Percentiles rank a stretch among this genome's conserved stretches.
phyloP scores from a whole-genome alignment of 1,139 yeast genomes.

The Pichia inconspicua region DNA sequence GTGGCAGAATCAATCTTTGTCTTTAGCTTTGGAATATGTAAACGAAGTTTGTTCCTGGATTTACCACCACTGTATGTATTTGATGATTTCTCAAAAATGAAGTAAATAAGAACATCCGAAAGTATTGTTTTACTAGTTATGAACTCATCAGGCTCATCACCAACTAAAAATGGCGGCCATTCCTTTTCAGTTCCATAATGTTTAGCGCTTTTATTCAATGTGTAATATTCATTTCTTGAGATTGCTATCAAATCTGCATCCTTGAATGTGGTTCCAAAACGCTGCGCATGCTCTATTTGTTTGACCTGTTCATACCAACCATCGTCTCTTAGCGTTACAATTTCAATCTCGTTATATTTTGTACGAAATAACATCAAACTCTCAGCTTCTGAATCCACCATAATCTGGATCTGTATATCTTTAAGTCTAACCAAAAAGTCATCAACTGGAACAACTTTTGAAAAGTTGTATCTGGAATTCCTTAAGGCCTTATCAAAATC shows the following conservation, averaged over 20 bases:
- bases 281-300: slow-evolving; percentile 41
- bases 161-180: slow-evolving; percentile 83
- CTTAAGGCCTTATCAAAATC: slow-evolving; percentile 48
- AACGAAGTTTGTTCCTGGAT: slow-evolving; percentile 37
- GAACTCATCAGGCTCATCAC: slow-evolving; percentile 13
- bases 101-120: slow-evolving; percentile 23
- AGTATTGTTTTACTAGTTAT: slow-evolving; percentile 15
- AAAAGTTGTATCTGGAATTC: slow-evolving; percentile 33
- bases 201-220: slow-evolving; percentile 26
- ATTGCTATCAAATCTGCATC: slow-evolving; percentile 69
- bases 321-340: slow-evolving; percentile 46
- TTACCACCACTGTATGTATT: slow-evolving; percentile 18
- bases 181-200: slow-evolving; percentile 24
- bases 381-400: slow-evolving; percentile 56
- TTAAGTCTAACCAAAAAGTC: slow-evolving; percentile 61
- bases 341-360: slow-evolving; percentile 61
- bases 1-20: slow-evolving; percentile 68
- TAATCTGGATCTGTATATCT: slow-evolving; percentile 82
- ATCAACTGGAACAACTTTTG: slow-evolving; percentile 31
- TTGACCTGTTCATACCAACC: slow-evolving; percentile 13
- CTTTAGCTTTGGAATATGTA: slow-evolving; percentile 64
- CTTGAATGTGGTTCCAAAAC: slow-evolving; percentile 64
- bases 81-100: slow-evolving; percentile 21
- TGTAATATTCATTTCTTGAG: slow-evolving; percentile 37
- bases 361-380: slow-evolving; percentile 62